phyloP scores from a whole-genome alignment of 1,284 basidiomycete species.

The Ustilago shanxiensis region DNA sequence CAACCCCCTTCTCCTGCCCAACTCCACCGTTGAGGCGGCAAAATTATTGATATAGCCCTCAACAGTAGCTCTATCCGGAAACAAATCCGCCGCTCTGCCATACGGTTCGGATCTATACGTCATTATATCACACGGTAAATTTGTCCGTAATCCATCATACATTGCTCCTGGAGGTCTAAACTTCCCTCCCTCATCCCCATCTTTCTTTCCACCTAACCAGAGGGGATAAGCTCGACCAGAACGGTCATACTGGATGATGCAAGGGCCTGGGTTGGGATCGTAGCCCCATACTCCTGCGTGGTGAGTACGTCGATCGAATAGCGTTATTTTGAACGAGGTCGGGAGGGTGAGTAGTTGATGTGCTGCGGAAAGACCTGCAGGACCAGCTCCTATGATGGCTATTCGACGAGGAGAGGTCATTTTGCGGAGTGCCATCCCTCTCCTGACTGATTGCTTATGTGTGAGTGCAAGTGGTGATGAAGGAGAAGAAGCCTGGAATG shows the following conservation, averaged over 20 bases:
- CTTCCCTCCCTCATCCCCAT: slow-evolving; percentile 7
- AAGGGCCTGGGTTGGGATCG: slow-evolving; percentile 48
- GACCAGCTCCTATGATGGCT: slow-evolving; percentile 72
- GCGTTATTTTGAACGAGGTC: slow-evolving; percentile 13
- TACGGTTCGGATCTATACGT: slow-evolving; percentile 67
- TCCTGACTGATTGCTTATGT: no score
- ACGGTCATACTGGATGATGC: slow-evolving; percentile 64
- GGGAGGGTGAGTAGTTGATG: slow-evolving; percentile 67
- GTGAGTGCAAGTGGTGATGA: no score
- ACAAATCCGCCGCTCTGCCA: slow-evolving; percentile 18
- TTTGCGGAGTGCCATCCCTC: no score
- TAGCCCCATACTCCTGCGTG: slow-evolving; percentile 61
- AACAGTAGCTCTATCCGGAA: slow-evolving; percentile 56
- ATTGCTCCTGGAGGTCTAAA: slow-evolving; percentile 56
- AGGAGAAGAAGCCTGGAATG: no score
- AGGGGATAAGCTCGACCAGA: slow-evolving; percentile 24
- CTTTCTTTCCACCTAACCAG: slow-evolving; percentile 16
- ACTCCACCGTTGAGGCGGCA: slow-evolving; percentile 46
- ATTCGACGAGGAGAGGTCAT: slow-evolving; percentile 50
- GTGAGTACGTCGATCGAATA: slow-evolving; percentile 53
- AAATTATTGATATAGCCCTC: slow-evolving; percentile 71
- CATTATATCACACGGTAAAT: slow-evolving; percentile 69
- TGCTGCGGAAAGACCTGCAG: slow-evolving; percentile 71
- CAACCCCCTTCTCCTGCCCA: not conserved
- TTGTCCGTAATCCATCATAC: slow-evolving; percentile 68